phyloP scores from a whole-genome alignment of 495 filamentous ascomycete genomes.

The Acidomyces sp. region DNA sequence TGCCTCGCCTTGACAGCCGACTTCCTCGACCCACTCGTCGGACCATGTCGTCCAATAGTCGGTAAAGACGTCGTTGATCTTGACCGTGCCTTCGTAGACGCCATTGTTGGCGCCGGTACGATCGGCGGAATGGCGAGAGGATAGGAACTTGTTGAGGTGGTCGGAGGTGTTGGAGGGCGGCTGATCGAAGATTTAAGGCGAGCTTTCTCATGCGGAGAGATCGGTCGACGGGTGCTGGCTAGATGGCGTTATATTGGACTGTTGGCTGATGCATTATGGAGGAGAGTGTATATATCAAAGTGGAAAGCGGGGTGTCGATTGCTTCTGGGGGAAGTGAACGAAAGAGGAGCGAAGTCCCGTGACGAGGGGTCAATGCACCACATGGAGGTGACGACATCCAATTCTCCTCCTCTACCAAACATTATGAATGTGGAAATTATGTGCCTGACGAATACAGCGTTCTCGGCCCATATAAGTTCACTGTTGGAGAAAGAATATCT shows the following conservation, averaged over 20 bases:
- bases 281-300: too few species aligned
- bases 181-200: conserved; percentile 26
- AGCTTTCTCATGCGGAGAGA: conserved; percentile 31
- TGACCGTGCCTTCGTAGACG: conserved; percentile 14
- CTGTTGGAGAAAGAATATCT: too few species aligned
- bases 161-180: conserved; percentile 30
- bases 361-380: too few species aligned
- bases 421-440: too few species aligned
- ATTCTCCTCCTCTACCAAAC: too few species aligned
- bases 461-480: too few species aligned
- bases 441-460: too few species aligned
- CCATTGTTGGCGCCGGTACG: conserved; percentile 17
- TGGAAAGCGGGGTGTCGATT: too few species aligned
- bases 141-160: conserved; percentile 22
- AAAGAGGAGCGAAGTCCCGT: too few species aligned
- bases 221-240: conserved; percentile 5
- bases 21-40: conserved; percentile 18
- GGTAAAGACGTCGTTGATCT: conserved; percentile 23
- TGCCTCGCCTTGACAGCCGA: conserved; percentile 27
- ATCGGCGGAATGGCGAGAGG: conserved; percentile 8
- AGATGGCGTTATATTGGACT: background rate
- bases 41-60: conserved; percentile 17
- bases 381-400: too few species aligned
- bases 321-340: too few species aligned
- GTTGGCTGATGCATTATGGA: too few species aligned